phyloP scores from a whole-genome alignment of 108 stramenopile genomes.

The Pseudonitzschia multiseries region DNA sequence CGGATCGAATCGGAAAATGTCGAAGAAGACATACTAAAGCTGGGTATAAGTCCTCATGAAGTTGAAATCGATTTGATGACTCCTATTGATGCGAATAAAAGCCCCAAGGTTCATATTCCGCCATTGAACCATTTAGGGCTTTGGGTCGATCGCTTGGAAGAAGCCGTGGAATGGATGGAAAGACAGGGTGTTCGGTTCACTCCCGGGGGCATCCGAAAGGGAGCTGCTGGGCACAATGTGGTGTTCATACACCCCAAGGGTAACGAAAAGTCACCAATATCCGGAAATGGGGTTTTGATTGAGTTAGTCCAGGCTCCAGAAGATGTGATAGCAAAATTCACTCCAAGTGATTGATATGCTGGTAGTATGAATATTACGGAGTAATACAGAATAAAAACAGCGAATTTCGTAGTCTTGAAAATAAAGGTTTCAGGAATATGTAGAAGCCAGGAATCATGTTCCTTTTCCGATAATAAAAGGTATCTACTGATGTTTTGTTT shows the following conservation, averaged over 20 bases:
- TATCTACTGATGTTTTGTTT: neutral
- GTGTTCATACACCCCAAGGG: conserved; percentile 98
- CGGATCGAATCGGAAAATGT: conserved; percentile 92
- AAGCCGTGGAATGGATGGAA: conserved; percentile 87
- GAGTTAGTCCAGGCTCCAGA: conserved; percentile 97
- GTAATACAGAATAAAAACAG: neutral
- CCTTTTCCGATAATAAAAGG: neutral
- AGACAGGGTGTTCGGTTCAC: conserved; percentile 81
- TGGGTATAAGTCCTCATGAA: conserved; percentile 73
- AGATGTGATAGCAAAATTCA: conserved; percentile 72
- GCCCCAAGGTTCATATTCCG: conserved; percentile 87
- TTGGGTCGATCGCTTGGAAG: conserved; percentile 93
- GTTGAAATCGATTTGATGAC: conserved; percentile 98
- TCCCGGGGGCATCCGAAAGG: conserved; percentile 91
- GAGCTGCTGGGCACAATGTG: conserved; percentile 93
- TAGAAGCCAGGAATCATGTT: neutral
- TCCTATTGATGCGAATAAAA: conserved; percentile 83
- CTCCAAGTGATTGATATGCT: neutral
- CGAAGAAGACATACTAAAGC: conserved; percentile 90
- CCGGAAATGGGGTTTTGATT: conserved; percentile 93
- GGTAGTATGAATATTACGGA: no score
- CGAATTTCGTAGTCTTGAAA: neutral
- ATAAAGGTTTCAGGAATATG: no score
- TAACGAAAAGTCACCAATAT: conserved; percentile 81
- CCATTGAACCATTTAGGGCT: conserved; percentile 97